A percentile compares a stretch with the other conserved stretches of the same genome.
These are phyloP conservation scores for Aspergillus tanneri DNA, from an alignment of 2,329 filamentous ascomycete genomes.

Conservation along the genomic window DNA sequence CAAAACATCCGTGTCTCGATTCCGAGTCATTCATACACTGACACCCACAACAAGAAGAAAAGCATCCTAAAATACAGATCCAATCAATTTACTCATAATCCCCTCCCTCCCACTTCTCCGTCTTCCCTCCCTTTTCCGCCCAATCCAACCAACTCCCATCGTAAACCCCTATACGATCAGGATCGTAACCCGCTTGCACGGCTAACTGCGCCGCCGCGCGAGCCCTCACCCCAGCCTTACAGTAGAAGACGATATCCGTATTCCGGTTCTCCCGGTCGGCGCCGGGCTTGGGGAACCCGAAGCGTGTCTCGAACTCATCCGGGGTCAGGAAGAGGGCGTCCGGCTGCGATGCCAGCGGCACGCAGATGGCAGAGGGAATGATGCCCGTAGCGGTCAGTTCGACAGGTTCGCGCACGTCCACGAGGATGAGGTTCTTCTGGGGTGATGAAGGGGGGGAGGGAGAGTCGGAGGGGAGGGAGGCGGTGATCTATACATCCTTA, in stretches of 20 bases:
- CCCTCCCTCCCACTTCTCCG: constrained; percentile 48
- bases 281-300: constrained; percentile 70
- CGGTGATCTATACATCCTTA: constrained; percentile 33
- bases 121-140: constrained; percentile 67
- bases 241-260: constrained; percentile 73
- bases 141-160: constrained; percentile 68
- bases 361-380: constrained; percentile 79
- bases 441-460: constrained; percentile 23
- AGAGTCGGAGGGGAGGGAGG: constrained; percentile 31
- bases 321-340: constrained; percentile 74
- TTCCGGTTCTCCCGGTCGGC: constrained; percentile 47
- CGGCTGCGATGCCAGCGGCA: constrained; percentile 73
- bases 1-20: too few species aligned
- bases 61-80: not conserved
- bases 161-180: constrained; percentile 57
- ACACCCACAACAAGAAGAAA: not conserved
- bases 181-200: constrained; percentile 69
- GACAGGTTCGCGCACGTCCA: constrained; percentile 51
- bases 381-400: constrained; percentile 47
- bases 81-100: constrained; percentile 17
- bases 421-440: constrained; percentile 35
- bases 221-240: constrained; percentile 85
- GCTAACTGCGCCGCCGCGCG: constrained; percentile 75
- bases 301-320: constrained; percentile 79
- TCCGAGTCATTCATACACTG: too few species aligned